These are phyloP conservation scores for Echinosophora koreensis DNA, from an alignment of 306 rosid species.

Conservation along the genomic window DNA sequence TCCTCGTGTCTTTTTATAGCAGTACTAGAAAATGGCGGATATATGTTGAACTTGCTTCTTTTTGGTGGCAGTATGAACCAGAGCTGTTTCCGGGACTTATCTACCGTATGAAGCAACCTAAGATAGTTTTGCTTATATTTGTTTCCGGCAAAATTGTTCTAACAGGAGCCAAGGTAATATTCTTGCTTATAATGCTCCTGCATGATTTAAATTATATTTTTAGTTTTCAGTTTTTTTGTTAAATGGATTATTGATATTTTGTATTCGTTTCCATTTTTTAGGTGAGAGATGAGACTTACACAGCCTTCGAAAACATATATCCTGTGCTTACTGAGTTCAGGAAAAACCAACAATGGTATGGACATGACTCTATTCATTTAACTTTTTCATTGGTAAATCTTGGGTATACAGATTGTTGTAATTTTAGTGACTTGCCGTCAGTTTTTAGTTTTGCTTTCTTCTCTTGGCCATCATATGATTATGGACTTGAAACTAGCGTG, in stretches of 20 bases:
- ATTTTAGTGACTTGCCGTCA: neutral
- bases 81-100: constrained; percentile 97
- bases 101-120: constrained; percentile 96
- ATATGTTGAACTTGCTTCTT: constrained; percentile 37
- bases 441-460: neutral
- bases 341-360: constrained; percentile 91
- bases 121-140: constrained; percentile 92
- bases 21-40: constrained; percentile 21
- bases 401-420: neutral
- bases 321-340: constrained; percentile 94
- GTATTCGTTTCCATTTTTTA: constrained; percentile 34
- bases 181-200: neutral
- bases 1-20: neutral
- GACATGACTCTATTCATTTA: neutral
- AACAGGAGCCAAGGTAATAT: constrained; percentile 94
- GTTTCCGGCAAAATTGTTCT: constrained; percentile 97
- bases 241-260: neutral
- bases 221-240: neutral
- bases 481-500: too few species aligned
- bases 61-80: constrained; percentile 81
- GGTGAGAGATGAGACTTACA: constrained; percentile 95
- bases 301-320: constrained; percentile 94
- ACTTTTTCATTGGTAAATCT: neutral
- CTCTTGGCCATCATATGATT: neutral
- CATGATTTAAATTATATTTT: neutral